Conservation (phyloP, 1,139 yeast genomes). For the Suhomyces maxii region DNA sequence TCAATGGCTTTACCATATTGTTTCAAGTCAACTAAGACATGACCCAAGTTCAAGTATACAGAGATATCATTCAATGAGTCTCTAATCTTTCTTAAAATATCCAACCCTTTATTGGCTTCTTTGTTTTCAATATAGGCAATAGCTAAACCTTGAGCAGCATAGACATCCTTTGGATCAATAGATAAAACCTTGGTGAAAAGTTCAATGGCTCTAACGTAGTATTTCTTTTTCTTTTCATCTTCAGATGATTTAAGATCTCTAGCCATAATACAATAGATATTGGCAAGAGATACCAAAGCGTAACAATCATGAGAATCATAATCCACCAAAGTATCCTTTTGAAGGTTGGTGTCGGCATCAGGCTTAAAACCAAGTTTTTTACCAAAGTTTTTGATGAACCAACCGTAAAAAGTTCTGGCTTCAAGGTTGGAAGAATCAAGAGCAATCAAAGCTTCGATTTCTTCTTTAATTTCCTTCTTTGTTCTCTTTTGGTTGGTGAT, state of each 20-base stretch:
- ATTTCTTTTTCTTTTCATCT: conserved; percentile 67
- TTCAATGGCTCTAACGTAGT: conserved; percentile 86
- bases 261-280: conserved; percentile 80
- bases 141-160: conserved; percentile 98
- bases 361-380: conserved; percentile 57
- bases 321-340: conserved; percentile 79
- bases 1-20: conserved; percentile 88
- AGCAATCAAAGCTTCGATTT: conserved; percentile 55
- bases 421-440: conserved; percentile 67
- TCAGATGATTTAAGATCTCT: conserved; percentile 68
- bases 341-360: conserved; percentile 73
- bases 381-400: conserved; percentile 70
- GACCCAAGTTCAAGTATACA: conserved; percentile 83
- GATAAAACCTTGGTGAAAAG: conserved; percentile 84
- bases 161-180: conserved; percentile 81
- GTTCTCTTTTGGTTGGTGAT: conserved; percentile 30
- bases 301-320: conserved; percentile 86
- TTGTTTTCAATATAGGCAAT: conserved; percentile 89
- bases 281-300: conserved; percentile 87
- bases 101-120: conserved; percentile 74
- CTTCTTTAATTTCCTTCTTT: conserved; percentile 49
- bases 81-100: conserved; percentile 82
- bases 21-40: conserved; percentile 78
- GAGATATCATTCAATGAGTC: conserved; percentile 86
- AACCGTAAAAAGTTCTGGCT: conserved; percentile 87